Conservation (phyloP, 2,329 filamentous ascomycete genomes). For the Rutstroemia sp. region DNA sequence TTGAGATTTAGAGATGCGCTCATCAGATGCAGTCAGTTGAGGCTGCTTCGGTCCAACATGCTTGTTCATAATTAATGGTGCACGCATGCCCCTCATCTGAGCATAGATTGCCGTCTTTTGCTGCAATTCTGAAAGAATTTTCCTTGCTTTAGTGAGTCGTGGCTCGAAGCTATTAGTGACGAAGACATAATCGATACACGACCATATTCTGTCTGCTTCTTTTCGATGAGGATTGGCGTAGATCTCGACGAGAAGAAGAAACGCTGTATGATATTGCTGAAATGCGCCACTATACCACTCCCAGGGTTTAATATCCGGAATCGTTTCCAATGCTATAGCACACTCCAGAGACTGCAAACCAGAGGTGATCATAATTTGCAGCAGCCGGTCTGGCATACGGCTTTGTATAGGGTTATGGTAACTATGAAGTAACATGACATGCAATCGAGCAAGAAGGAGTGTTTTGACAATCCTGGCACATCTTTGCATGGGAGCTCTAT, state of each 20-base stretch:
- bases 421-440: constrained; percentile 58
- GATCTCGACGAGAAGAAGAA: constrained; percentile 62
- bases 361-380: constrained; percentile 55
- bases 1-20: background rate
- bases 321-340: constrained; percentile 46
- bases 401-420: constrained; percentile 42
- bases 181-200: constrained; percentile 62
- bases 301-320: constrained; percentile 49
- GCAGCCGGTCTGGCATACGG: constrained; percentile 53
- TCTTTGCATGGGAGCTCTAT: constrained; percentile 51
- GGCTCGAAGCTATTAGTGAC: constrained; percentile 46
- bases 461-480: constrained; percentile 58
- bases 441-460: constrained; percentile 53
- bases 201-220: constrained; percentile 61
- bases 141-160: constrained; percentile 49
- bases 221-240: constrained; percentile 39
- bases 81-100: constrained; percentile 49
- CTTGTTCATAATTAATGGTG: constrained; percentile 34
- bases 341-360: constrained; percentile 47
- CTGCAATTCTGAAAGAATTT: constrained; percentile 55
- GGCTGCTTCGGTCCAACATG: constrained; percentile 30
- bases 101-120: constrained; percentile 54
- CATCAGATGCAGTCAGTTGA: background rate
- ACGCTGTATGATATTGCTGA: constrained; percentile 64
- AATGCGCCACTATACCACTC: constrained; percentile 65